Evolutionary conservation across 306 rosid species (phyloP).

Genomic region (Ochetophila trinervis): DNA sequence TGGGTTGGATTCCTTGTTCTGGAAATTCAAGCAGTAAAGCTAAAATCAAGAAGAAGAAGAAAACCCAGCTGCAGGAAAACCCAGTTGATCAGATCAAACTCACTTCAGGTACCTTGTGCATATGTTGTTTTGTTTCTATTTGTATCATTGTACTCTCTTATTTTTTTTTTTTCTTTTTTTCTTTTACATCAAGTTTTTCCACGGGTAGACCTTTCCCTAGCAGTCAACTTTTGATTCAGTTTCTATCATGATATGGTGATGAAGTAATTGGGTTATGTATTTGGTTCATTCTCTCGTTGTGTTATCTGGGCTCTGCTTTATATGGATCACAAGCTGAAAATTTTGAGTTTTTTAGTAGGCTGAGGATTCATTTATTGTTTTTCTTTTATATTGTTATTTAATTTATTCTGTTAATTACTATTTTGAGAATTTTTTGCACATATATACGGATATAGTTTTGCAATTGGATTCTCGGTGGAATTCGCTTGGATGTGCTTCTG

Average conservation of each 20-base stretch:
- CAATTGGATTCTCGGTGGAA: slow-evolving; percentile 13
- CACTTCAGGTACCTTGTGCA: slow-evolving; percentile 40
- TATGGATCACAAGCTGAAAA: slow-evolving; percentile 13
- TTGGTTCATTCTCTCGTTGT: slow-evolving; percentile 1
- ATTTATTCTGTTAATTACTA: not conserved
- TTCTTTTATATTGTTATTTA: not conserved
- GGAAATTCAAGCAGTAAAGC: slow-evolving; percentile 55
- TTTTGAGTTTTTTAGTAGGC: slow-evolving; percentile 13
- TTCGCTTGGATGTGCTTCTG: slow-evolving; percentile 5
- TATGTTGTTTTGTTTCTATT: not conserved
- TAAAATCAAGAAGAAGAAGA: slow-evolving; percentile 45
- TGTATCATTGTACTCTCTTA: not conserved
- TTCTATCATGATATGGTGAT: slow-evolving; percentile 11
- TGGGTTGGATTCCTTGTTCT: slow-evolving; percentile 92
- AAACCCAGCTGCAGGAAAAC: slow-evolving; percentile 38
- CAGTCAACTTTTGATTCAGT: slow-evolving; percentile 29
- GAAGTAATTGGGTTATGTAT: slow-evolving; percentile 8
- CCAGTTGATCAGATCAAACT: slow-evolving; percentile 54
- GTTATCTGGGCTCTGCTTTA: slow-evolving; percentile 26
- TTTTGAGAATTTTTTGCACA: not conserved
- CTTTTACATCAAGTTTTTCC: not conserved
- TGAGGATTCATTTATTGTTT: not conserved
- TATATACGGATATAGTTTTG: slow-evolving; percentile 9
- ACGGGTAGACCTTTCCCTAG: slow-evolving; percentile 16
- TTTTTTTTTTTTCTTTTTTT: no score